A percentile compares a stretch with the other conserved stretches of the same genome.
These are phyloP conservation scores for Amanita pallidorosea DNA, from an alignment of 768 basidiomycete species.

Conservation along the genomic window DNA sequence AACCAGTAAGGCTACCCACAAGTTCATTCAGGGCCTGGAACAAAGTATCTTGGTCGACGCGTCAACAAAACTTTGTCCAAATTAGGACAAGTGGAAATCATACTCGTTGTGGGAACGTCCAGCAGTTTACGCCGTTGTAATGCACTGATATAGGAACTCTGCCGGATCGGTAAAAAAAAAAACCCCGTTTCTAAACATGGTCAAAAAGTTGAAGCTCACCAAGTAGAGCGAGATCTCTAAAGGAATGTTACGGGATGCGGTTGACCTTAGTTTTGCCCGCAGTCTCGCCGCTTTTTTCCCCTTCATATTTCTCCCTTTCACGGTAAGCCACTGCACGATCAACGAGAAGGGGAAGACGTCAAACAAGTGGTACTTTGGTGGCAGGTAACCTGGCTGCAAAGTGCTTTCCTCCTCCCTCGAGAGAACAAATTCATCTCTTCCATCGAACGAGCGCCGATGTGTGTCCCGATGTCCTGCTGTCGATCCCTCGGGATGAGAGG, in stretches of 20 bases:
- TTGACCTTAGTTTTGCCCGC: conserved; percentile 36
- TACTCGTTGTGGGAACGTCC: conserved; percentile 58
- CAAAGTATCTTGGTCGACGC: conserved; percentile 29
- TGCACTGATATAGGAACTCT: conserved; percentile 60
- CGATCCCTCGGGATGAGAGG: not conserved
- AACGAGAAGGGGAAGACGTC: conserved; percentile 67
- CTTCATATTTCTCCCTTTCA: conserved; percentile 37
- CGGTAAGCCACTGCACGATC: conserved; percentile 33
- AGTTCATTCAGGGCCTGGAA: conserved; percentile 39
- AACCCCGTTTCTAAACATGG: not conserved
- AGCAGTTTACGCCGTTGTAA: conserved; percentile 43
- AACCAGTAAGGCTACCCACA: conserved; percentile 54
- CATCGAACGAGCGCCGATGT: not conserved
- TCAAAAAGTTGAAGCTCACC: conserved; percentile 21
- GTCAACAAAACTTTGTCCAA: not conserved
- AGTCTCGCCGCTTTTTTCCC: conserved; percentile 53
- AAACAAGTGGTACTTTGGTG: conserved; percentile 49
- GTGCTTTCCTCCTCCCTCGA: conserved; percentile 31
- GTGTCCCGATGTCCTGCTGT: not conserved
- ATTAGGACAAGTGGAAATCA: conserved; percentile 6
- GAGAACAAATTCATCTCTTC: conserved; percentile 22
- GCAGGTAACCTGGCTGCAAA: conserved; percentile 42
- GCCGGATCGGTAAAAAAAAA: not conserved
- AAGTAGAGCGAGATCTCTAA: conserved; percentile 62
- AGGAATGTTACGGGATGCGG: conserved; percentile 51